phyloP scores from a whole-genome alignment of 139 green algal genomes.

The Micractinium sp. region DNA sequence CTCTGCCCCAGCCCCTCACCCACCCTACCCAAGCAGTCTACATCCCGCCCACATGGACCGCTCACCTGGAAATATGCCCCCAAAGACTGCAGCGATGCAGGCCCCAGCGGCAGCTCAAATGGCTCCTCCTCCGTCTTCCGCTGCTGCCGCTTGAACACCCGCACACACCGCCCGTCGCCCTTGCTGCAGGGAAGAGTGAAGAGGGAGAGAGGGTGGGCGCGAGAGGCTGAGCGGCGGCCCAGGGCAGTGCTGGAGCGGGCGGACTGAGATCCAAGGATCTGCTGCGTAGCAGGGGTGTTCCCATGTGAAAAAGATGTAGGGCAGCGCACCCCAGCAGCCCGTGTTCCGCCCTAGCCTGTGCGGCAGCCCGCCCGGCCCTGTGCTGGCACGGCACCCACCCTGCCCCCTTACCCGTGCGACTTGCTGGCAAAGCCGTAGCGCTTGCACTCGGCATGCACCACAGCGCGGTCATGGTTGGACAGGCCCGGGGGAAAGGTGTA shows the following conservation, averaged over 20 bases:
- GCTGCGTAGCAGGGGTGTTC: too few relatives aligned
- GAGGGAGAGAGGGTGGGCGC: not conserved
- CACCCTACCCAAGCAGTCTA: not conserved
- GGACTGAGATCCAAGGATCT: too few relatives aligned
- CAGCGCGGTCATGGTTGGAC: constrained; percentile 77
- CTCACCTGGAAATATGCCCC: constrained; percentile 45
- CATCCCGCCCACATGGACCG: not conserved
- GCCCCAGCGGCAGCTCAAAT: constrained; percentile 46
- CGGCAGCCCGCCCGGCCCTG: not conserved
- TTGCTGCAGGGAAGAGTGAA: constrained; percentile 35
- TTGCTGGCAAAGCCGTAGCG: constrained; percentile 73
- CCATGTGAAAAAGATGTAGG: not conserved
- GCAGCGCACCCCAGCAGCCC: not conserved
- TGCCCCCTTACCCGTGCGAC: constrained; percentile 47
- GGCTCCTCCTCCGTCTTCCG: not conserved
- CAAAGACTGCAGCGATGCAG: constrained; percentile 30
- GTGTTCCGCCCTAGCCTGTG: not conserved
- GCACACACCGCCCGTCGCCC: constrained; percentile 39
- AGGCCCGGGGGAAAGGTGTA: constrained; percentile 68
- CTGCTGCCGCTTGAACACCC: constrained; percentile 46
- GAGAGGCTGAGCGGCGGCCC: not conserved
- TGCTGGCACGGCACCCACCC: not conserved
- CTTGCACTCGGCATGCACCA: constrained; percentile 74
- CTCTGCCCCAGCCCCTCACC: too few relatives aligned
- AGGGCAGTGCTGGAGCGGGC: not conserved